Evolutionary conservation across 148 eudicot genomes (phyloP), one percentile per base, ranked within the genome.

Genomic region (Talinum fruticosum): DNA sequence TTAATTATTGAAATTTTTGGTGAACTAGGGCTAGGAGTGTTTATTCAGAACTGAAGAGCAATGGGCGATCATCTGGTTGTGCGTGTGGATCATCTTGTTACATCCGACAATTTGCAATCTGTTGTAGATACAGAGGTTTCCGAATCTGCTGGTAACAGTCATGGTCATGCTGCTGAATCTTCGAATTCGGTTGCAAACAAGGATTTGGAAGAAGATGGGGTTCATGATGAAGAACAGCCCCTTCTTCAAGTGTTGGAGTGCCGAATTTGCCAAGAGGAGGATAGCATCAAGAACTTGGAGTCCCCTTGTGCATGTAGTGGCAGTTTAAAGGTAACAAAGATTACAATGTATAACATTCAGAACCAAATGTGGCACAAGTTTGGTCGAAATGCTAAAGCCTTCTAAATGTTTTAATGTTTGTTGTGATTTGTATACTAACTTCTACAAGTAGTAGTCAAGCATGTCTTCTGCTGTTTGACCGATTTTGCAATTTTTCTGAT

Each of bases 241-340:
- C 87, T 93, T 57, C 74, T 93, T 62, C 91, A 93, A 74, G 80
- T 69, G 12, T 74, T 87, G 65, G 97, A 93, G 82, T 93, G 97
- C 76, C 89, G 97, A 49, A 93, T 93, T 80, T 93, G 97, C 83
- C 97, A 93, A 79, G 97, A 93, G 83, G 97, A 93, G 82, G 97
- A 93, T 73, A 87, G 81, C 57, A 49, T 83, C 29, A 87, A 93
- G 75, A 93, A 93, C 77, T 79, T 93, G 82, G 97, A 93, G 85
- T 79, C 33, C 23, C 97, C 97, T 69, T 93, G 97, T 76, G 83
- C 88, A 79, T 93, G 97, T 81, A 89, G 85, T 83, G 97, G 97
- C 75, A 93, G 97, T 79, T 81, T 93, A 83, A 93, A 93, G 96
- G 97, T 88, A 83, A 71, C n/a, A n/a, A n/a, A n/a, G n/a, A n/a